These are phyloP conservation scores for Macrophomina phaseolina DNA, from an alignment of 2,329 filamentous ascomycete genomes.

Conservation along the genomic window DNA sequence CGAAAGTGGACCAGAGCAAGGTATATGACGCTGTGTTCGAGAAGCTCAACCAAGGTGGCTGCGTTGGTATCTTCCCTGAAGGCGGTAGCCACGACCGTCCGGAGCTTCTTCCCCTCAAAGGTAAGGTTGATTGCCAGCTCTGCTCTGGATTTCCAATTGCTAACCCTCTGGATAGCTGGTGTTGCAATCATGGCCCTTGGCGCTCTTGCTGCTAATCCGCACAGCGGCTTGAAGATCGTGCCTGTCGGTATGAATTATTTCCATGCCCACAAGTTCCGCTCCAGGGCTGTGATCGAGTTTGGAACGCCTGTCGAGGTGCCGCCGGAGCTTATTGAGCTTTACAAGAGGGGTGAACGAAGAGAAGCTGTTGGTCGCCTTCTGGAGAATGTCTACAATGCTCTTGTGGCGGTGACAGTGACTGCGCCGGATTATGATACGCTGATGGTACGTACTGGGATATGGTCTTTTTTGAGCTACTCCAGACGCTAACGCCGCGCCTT, in stretches of 20 bases:
- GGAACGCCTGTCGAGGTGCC: constrained; percentile 87
- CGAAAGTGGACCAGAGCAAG: constrained; percentile 90
- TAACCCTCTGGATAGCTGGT: constrained; percentile 64
- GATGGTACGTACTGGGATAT: constrained; percentile 63
- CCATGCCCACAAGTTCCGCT: constrained; percentile 97
- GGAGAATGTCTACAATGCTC: constrained; percentile 82
- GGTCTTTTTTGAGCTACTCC: background rate
- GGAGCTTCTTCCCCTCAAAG: constrained; percentile 86
- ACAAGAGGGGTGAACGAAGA: constrained; percentile 80
- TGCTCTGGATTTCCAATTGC: background rate
- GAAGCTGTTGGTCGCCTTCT: constrained; percentile 86
- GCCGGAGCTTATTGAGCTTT: constrained; percentile 80
- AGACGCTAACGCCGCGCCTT: constrained; percentile 32
- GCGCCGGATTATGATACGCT: constrained; percentile 94
- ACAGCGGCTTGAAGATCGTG: constrained; percentile 91
- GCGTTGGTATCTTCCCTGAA: constrained; percentile 96
- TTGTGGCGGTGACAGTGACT: constrained; percentile 88
- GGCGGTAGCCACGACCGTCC: constrained; percentile 95
- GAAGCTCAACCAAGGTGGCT: constrained; percentile 79
- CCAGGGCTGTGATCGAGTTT: constrained; percentile 93
- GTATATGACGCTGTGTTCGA: constrained; percentile 94
- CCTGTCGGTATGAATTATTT: constrained; percentile 99
- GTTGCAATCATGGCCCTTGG: constrained; percentile 98
- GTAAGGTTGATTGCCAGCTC: constrained; percentile 38
- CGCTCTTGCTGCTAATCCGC: constrained; percentile 80